These are phyloP conservation scores for Neckera pumila DNA, from an alignment of 225 moss, liverwort and hornwort genomes.

Conservation along the genomic window DNA sequence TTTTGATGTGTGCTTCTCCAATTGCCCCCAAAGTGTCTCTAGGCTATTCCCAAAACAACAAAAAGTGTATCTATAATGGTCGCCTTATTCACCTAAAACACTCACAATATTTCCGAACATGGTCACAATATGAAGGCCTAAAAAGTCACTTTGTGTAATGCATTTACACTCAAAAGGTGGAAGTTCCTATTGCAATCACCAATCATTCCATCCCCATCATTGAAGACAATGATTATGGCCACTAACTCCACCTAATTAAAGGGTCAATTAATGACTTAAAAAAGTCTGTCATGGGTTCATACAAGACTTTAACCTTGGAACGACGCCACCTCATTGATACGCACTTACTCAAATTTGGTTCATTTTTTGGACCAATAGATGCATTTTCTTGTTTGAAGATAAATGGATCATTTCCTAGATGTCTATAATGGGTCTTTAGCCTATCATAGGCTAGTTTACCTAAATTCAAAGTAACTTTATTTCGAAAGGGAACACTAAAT, in stretches of 20 bases:
- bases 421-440: fast-evolving
- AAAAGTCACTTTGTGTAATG: fast-evolving
- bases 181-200: neutral
- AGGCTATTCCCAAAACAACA: fast-evolving
- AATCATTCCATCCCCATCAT: neutral
- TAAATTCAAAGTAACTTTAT: neutral
- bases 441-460: fast-evolving
- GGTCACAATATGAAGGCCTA: fast-evolving
- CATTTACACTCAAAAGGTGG: too few species aligned
- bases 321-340: fast-evolving
- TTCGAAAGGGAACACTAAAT: neutral
- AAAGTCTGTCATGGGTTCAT: fast-evolving
- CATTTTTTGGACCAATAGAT: neutral
- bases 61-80: neutral
- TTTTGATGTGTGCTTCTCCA: neutral
- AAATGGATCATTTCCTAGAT: fast-evolving
- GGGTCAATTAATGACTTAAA: too few species aligned
- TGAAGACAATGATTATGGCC: neutral
- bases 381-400: too few species aligned
- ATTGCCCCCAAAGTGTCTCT: neutral
- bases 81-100: neutral
- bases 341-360: neutral
- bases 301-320: neutral
- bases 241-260: neutral
- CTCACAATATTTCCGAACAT: neutral